Evolutionary conservation across 345 rosid species (phyloP), one percentile per base, ranked within the genome.

Genomic region (Citrus maxima): DNA sequence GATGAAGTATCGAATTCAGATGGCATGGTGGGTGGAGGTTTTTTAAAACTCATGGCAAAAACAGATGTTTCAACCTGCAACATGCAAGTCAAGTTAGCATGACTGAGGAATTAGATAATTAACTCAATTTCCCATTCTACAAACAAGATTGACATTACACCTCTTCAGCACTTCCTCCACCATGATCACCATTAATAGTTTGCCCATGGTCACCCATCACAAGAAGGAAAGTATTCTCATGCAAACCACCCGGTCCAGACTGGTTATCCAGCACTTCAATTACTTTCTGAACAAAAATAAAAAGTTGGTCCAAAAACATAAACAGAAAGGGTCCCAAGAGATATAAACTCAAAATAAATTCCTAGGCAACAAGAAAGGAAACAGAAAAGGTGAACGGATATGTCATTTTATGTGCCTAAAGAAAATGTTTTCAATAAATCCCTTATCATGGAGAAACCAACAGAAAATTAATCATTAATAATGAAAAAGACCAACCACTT

Each of bases 151-250:
- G 67, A 40, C 61, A 78, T 49, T 61, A 66, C 67, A 95, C 99
- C 94, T 93, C 97, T 88, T 93, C 97, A 49, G 95, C 85, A 86
- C 93, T 90, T 69, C 98, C 99, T 81, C 99, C 99, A 60, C 99
- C 99, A 87, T 95, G 99, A 90, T 95, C 99, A 71, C 99, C 99
- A 74, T 93, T 92, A 22, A 91, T 69, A 67, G 99, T 93, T 92
- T 95, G 98, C 59, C 99, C 99, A 83, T 95, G 99, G 79, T 93
- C 98, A 80, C 98, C 99, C 97, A 93, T 92, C 75, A 95, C 98
- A 74, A 95, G 86, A 77, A 95, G 93, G 80, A 91, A 81, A 72
- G 96, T 95, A 70, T 84, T 92, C 86, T 92, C 97, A 84, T 95
- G 97, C 66, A 91, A 76, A 28, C 91, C 93, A 76, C 99, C 96